These are phyloP conservation scores for Ganoderma resinaceum DNA, from an alignment of 1,284 basidiomycete species.

Conservation along the genomic window DNA sequence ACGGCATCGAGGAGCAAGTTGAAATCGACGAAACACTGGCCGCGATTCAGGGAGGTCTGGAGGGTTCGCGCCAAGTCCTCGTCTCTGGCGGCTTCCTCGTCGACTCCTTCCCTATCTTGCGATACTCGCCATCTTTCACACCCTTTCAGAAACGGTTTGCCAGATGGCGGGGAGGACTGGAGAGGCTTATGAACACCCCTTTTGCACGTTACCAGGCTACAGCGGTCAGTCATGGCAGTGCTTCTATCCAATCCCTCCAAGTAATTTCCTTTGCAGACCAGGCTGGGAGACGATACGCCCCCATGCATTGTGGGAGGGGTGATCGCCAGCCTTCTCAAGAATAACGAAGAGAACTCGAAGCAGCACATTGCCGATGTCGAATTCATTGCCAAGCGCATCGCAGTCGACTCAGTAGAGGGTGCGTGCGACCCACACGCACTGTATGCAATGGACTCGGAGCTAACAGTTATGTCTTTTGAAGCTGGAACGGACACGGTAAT, in stretches of 20 bases:
- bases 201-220: neutral
- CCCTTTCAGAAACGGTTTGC: conserved; percentile 10
- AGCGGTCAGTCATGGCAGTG: neutral
- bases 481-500: conserved; percentile 23
- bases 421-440: neutral
- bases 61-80: neutral
- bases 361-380: neutral
- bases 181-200: neutral
- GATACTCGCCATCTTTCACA: conserved; percentile 14
- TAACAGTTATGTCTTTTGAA: neutral
- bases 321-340: neutral
- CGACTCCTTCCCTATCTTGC: conserved; percentile 17
- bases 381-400: neutral
- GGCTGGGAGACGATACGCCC: neutral
- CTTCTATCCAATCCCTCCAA: neutral
- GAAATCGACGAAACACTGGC: conserved; percentile 19
- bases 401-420: neutral
- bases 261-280: neutral
- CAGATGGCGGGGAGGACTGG: conserved; percentile 1
- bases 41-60: conserved; percentile 17
- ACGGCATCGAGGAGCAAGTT: conserved; percentile 14
- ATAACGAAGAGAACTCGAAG: neutral
- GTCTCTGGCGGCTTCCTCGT: conserved; percentile 6
- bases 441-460: neutral
- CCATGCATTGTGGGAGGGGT: neutral